Evolutionary conservation across 768 basidiomycete genomes (phyloP), one percentile per base, ranked within the genome.

Genomic region (Phylloporus rhodoxanthus): DNA sequence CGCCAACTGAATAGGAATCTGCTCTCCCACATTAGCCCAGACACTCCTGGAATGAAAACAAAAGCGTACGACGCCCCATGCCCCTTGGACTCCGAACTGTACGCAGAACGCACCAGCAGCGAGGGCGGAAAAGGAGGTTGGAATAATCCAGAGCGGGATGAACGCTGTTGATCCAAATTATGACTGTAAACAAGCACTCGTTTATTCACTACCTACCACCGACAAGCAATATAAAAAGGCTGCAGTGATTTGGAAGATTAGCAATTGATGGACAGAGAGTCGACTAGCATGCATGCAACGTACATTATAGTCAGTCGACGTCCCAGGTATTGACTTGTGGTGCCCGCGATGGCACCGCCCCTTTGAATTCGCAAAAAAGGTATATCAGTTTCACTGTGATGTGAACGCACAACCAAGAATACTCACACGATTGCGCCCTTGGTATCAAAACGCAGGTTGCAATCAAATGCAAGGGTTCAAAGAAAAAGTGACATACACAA

Each of bases 21-120:
- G 45, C 14, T 0, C 5, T 8, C 7, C 20, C 11, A 19, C 6
- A 13, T 54, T 4, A 54, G 34, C 7, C 33, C 7, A 11, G n/a
- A 39, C 8, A 32, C 21, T 19, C 8, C 33, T 0, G 14, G 9
- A 25, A 11, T 7, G 6, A 42, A 34, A 26, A 32, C 6, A 10
- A 40, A 29, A 47, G 64, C 85, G 56, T 61, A 90, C 87, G 10
- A 90, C 84, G 58, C 89, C 89, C 87, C 88, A 91, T 32, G 89
- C 91, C 2, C 90, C 91, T 64, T 95, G 92, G 0, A 94, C 88
- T 44, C 88, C 89, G 56, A 89, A 80, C 60, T 93, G 91, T 14
- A 91, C 72, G 57, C 79, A 91, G 70, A 94, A 95, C 1, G 90
- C 91, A 8, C 90, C 90, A 0, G 88, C 89, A 0, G 87, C 61